Base-by-base conservation (phyloP, 139 green algal species). In the Mesotaenium endlicherianum region DNA sequence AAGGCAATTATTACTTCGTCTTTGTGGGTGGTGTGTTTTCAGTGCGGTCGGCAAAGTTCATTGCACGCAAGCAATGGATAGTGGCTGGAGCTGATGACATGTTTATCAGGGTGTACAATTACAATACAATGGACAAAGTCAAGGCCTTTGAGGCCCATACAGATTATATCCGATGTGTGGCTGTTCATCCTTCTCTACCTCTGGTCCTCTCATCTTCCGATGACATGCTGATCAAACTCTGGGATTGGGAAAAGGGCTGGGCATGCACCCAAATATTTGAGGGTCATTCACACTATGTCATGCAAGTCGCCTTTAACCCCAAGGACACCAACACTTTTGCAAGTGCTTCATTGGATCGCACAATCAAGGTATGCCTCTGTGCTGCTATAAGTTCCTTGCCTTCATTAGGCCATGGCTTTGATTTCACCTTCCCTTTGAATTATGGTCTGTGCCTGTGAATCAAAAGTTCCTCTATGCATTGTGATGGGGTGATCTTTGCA, bases 271-370 rank as follows among this genome's bases (percentile, higher is more conserved):
- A 98, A 88, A 89, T 98, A 42, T 99, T 99, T 80, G 96, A 99
- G 89, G 96, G 96, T 0, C 96, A 99, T 90, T 94, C 91, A 5
- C 96, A 99, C 91, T 99, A 99, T 75, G 97, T 99, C 76, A 99
- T 99, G 96, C 88, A 92, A 64, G 94, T 98, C 17, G 87, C 90
- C 0, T 98, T 99, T 91, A 99, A 99, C 91, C 96, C 96, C 58
- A 99, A 99, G 89, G 96, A 99, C 90, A 97, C 94, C 80, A 98
- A 98, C 92, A 99, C 96, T 31, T 99, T 99, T 91, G 96, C 96
- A 0, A 95, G 89, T 6, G 96, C 97, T 11, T 98, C 95, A 0
- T 89, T 99, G 45, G 96, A 99, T 84, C 90, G 95, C 57, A 98
- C 93, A 6, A 92, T 99, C 88, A 99, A 99, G 92, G 94, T 96